Conservation (phyloP, 768 basidiomycete species). For the Thelephora aurantiotincta region DNA sequence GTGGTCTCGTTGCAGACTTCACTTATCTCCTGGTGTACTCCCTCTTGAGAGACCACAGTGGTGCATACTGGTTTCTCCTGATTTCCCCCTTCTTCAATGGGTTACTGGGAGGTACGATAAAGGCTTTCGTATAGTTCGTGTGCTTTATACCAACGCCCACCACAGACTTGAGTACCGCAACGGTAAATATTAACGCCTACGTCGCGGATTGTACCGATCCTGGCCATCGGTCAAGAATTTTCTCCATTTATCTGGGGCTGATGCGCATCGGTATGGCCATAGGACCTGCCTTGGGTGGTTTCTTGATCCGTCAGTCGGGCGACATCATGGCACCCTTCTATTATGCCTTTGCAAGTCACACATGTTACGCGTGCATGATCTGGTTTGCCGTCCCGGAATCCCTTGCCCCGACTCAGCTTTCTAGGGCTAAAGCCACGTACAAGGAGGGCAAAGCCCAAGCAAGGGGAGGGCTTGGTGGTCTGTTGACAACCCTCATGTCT, state of each 20-base stretch:
- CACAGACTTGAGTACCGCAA: slow-evolving; percentile 35
- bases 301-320: slow-evolving; percentile 45
- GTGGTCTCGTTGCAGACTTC: slow-evolving; percentile 46
- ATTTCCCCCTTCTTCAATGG: slow-evolving; percentile 60
- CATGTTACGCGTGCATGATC: no score
- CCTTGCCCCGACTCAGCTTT: slow-evolving; percentile 38
- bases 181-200: slow-evolving; percentile 49
- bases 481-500: slow-evolving; percentile 59
- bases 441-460: slow-evolving; percentile 18
- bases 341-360: slow-evolving; percentile 30
- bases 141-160: slow-evolving; percentile 12
- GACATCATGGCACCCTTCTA: slow-evolving; percentile 59
- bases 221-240: no score
- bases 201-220: slow-evolving; percentile 59
- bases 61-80: no score
- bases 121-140: slow-evolving; percentile 3
- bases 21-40: no score
- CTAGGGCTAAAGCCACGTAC: slow-evolving; percentile 22
- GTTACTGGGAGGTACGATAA: slow-evolving; percentile 54
- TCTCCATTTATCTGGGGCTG: slow-evolving; percentile 58
- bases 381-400: slow-evolving; percentile 70
- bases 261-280: slow-evolving; percentile 58
- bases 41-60: no score
- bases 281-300: slow-evolving; percentile 60
- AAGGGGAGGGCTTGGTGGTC: slow-evolving; percentile 14